Conservation (phyloP, 805 yeast genomes). For the Lipomyces yamadae region DNA sequence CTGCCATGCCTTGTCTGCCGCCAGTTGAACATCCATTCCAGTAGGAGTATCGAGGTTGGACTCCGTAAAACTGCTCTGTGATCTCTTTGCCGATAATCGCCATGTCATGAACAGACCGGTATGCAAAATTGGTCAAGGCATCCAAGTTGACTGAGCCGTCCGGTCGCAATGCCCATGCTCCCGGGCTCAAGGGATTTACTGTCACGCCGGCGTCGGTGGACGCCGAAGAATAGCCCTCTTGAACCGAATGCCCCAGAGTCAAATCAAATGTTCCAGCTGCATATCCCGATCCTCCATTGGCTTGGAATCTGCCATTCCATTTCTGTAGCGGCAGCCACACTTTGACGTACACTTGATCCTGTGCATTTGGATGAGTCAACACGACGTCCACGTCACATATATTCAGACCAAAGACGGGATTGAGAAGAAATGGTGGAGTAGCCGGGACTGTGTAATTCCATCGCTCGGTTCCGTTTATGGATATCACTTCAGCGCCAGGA, state of each 20-base stretch:
- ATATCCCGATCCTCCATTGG: not conserved
- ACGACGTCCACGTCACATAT: not conserved
- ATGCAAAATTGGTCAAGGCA: constrained; percentile 4
- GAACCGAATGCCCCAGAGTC: not conserved
- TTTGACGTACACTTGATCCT: not conserved
- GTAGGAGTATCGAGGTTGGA: constrained; percentile 14
- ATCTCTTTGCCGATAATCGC: constrained; percentile 10
- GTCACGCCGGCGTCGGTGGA: not conserved
- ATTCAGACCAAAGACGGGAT: not conserved
- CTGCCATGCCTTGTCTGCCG: constrained; percentile 19
- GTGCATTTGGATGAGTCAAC: not conserved
- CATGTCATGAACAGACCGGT: constrained; percentile 15
- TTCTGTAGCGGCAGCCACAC: not conserved
- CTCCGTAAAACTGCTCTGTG: constrained; percentile 17
- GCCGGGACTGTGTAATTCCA: not conserved
- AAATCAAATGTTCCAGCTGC: not conserved
- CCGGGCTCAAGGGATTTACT: not conserved
- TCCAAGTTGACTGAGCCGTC: not conserved
- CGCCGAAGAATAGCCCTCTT: not conserved
- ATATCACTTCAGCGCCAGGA: not conserved
- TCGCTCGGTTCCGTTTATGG: not conserved
- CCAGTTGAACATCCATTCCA: constrained; percentile 25
- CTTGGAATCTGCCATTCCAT: not conserved
- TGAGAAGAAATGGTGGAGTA: not conserved
- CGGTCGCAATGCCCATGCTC: not conserved